Evolutionary conservation across 768 basidiomycete species (phyloP).

Genomic region (Termitomyces sp.): DNA sequence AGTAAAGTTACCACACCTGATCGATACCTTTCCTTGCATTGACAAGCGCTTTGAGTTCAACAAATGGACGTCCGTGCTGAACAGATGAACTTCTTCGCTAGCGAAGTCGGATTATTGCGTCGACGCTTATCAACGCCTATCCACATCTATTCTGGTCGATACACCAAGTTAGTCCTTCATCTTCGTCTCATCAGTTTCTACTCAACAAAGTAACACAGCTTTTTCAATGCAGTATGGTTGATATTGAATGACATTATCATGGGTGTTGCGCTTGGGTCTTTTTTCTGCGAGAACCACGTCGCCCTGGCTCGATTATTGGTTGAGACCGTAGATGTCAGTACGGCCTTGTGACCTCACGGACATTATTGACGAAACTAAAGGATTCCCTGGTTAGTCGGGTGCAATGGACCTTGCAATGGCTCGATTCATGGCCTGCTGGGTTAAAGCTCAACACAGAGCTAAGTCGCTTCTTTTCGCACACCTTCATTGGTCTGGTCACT

Average conservation of each 20-base stretch:
- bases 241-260: conserved; percentile 87
- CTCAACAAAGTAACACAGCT: conserved; percentile 36
- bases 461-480: conserved; percentile 76
- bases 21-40: not conserved
- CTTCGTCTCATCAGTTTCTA: not conserved
- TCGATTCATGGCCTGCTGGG: conserved; percentile 94
- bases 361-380: conserved; percentile 14
- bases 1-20: conserved; percentile 18
- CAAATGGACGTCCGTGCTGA: conserved; percentile 55
- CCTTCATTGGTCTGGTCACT: conserved; percentile 58
- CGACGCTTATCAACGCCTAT: conserved; percentile 29
- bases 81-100: conserved; percentile 39
- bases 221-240: conserved; percentile 91
- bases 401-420: conserved; percentile 62
- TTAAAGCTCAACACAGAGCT: conserved; percentile 94
- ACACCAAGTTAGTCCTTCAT: conserved; percentile 52
- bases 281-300: conserved; percentile 62
- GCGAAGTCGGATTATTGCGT: conserved; percentile 34
- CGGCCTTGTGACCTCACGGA: not conserved
- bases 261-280: conserved; percentile 65
- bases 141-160: conserved; percentile 44
- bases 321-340: conserved; percentile 34
- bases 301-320: conserved; percentile 36
- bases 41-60: conserved; percentile 34
- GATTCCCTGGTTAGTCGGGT: conserved; percentile 40